A percentile compares a stretch with the other conserved stretches of the same genome.
These are phyloP conservation scores for Fusarium papillatum DNA, from an alignment of 2,329 filamentous ascomycete species.

Conservation along the genomic window DNA sequence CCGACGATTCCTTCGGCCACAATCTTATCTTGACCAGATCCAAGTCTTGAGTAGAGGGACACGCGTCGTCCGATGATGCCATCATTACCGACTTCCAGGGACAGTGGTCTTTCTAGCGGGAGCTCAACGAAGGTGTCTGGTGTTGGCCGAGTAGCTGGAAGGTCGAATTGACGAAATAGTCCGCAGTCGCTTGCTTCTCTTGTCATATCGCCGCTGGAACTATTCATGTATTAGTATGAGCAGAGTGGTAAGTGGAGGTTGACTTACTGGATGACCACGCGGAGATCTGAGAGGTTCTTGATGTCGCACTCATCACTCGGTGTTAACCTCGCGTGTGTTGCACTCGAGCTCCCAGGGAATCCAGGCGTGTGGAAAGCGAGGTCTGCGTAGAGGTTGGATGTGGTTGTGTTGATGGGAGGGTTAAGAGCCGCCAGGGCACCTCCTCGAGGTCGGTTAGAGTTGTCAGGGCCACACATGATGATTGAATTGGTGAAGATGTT, in stretches of 20 bases:
- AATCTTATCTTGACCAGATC: slow-evolving; percentile 44
- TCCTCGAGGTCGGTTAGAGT: slow-evolving; percentile 55
- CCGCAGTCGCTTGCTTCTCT: slow-evolving; percentile 56
- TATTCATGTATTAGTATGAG: slow-evolving; percentile 31
- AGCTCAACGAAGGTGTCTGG: slow-evolving; percentile 48
- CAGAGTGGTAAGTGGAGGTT: no score
- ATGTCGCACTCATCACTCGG: slow-evolving; percentile 40
- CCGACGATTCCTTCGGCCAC: slow-evolving; percentile 65
- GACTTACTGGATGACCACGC: slow-evolving; percentile 61
- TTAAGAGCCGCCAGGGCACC: slow-evolving; percentile 61
- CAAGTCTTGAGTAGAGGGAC: slow-evolving; percentile 51
- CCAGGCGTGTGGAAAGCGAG: slow-evolving; percentile 60
- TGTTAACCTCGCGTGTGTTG: slow-evolving; percentile 59
- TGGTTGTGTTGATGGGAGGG: slow-evolving; percentile 38
- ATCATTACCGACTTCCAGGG: slow-evolving; percentile 58
- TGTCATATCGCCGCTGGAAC: slow-evolving; percentile 59
- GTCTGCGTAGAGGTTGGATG: slow-evolving; percentile 47
- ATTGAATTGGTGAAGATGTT: not conserved
- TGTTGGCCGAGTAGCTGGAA: slow-evolving; percentile 38
- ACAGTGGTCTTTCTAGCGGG: slow-evolving; percentile 54
- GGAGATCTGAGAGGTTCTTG: slow-evolving; percentile 41
- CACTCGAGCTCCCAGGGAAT: slow-evolving; percentile 50
- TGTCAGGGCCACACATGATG: slow-evolving; percentile 61
- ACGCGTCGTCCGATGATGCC: slow-evolving; percentile 65
- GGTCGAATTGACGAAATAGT: slow-evolving; percentile 54